Conservation (phyloP, 371 early-diverging fungal species). For the Neoconidiobolus thromboides region DNA sequence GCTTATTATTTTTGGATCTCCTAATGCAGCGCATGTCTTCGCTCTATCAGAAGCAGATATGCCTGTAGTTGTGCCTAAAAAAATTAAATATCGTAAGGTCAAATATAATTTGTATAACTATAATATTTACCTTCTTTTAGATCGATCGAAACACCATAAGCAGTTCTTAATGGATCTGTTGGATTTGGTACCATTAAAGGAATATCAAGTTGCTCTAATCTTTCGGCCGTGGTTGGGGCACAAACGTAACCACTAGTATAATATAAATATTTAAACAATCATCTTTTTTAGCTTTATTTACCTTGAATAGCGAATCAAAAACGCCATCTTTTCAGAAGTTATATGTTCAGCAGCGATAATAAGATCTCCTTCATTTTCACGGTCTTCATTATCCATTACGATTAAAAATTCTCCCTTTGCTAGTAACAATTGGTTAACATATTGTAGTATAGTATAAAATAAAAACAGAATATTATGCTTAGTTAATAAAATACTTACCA, state of each 20-base stretch:
- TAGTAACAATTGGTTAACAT: constrained; percentile 7
- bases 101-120: background rate
- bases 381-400: constrained; percentile 89
- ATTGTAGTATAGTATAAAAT: too few relatives aligned
- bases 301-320: constrained; percentile 81
- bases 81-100: background rate
- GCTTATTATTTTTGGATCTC: constrained; percentile 33
- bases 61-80: constrained; percentile 68
- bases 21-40: constrained; percentile 54
- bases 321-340: constrained; percentile 81
- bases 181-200: constrained; percentile 90
- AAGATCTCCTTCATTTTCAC: constrained; percentile 95
- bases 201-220: constrained; percentile 59
- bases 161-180: constrained; percentile 75
- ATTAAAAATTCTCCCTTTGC: constrained; percentile 69
- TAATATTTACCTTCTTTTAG: constrained; percentile 32
- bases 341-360: constrained; percentile 81
- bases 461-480: too few relatives aligned
- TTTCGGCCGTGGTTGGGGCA: constrained; percentile 51
- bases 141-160: constrained; percentile 87
- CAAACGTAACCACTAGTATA: constrained; percentile 71
- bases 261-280: background rate
- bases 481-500: too few relatives aligned
- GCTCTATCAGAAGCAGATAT: constrained; percentile 87
- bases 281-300: constrained; percentile 11